Base-by-base conservation (phyloP, 1,284 basidiomycete genomes). In the Veloboletus limbatus region DNA sequence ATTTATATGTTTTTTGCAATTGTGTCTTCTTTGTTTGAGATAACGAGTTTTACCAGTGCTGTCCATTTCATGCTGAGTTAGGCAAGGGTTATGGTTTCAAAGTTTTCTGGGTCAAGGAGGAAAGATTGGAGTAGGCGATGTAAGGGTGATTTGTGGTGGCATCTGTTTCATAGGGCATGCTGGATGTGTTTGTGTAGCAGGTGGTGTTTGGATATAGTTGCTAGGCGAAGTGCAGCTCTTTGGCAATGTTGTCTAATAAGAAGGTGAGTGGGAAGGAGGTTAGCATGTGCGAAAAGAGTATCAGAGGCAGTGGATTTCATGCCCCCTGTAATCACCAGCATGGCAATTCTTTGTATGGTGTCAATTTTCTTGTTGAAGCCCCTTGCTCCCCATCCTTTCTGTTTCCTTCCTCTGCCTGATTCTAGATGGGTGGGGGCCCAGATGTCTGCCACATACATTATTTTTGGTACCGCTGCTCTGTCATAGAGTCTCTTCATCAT, bases 371-470 rank as follows among this genome's bases (percentile, higher is more conserved):
- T 11, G n/a, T n/a, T n/a, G n/a, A n/a, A n/a, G n/a, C n/a, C n/a
- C n/a, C n/a, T n/a, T n/a, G n/a, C n/a, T n/a, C n/a, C n/a, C n/a
- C n/a, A n/a, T n/a, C n/a, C n/a, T n/a, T n/a, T n/a, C n/a, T n/a
- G n/a, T n/a, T n/a, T n/a, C n/a, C n/a, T n/a, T n/a, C n/a, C n/a
- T n/a, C n/a, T n/a, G n/a, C n/a, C n/a, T n/a, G n/a, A n/a, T n/a
- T n/a, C n/a, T n/a, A 35, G 33, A 20, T 13, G 33, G 33, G 21
- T 28, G 2, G 38, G 22, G 6, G 35, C 43, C 58, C 54, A 72
- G 3, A 71, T 45, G 14, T 61, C 57, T 2, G 55, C 56, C 0
- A 58, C 59, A 25, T 69, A 68, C 0, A 60, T 27, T 52, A 67
- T 58, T 10, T 53, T 50, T 1, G 58, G 62, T 8, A 69, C 34